phyloP scores from a whole-genome alignment of 2,329 filamentous ascomycete genomes.

The Lachnellula cervina region DNA sequence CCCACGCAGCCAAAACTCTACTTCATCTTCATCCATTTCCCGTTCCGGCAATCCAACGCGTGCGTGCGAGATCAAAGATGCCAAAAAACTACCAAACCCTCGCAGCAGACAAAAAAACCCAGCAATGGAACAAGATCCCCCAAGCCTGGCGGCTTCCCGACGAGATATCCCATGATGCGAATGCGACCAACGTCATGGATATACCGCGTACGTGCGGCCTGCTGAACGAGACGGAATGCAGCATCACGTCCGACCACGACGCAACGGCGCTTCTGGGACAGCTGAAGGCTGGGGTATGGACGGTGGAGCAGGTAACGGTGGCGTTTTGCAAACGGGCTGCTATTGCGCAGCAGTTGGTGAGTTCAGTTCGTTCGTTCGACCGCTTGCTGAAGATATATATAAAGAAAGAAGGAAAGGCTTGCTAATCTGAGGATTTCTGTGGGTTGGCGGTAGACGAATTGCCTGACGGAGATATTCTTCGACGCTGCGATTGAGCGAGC shows the following conservation, averaged over 20 bases:
- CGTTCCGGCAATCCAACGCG: no score
- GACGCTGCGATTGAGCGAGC: slow-evolving; percentile 40
- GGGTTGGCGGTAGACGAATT: slow-evolving; percentile 37
- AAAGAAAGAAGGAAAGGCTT: background rate
- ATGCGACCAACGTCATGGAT: slow-evolving; percentile 22
- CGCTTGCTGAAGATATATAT: background rate
- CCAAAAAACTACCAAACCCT: no score
- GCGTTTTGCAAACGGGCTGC: slow-evolving; percentile 47
- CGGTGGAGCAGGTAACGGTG: slow-evolving; percentile 34
- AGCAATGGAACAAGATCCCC: no score
- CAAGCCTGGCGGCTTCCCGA: no score
- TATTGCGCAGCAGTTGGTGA: slow-evolving; percentile 43
- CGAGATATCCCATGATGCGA: no score
- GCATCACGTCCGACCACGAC: slow-evolving; percentile 20
- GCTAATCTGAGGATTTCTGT: slow-evolving; percentile 7
- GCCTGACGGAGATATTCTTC: slow-evolving; percentile 43
- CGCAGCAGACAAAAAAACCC: no score
- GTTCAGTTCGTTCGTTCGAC: background rate
- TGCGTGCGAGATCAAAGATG: no score
- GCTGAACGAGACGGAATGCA: slow-evolving; percentile 12
- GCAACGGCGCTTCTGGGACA: slow-evolving; percentile 22
- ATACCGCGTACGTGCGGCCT: slow-evolving; percentile 20
- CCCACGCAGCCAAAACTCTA: no score
- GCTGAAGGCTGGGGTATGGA: slow-evolving; percentile 17
- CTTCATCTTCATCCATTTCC: no score